Base-by-base conservation (phyloP, 2,329 filamentous ascomycete genomes). In the Ramularia endophylla region DNA sequence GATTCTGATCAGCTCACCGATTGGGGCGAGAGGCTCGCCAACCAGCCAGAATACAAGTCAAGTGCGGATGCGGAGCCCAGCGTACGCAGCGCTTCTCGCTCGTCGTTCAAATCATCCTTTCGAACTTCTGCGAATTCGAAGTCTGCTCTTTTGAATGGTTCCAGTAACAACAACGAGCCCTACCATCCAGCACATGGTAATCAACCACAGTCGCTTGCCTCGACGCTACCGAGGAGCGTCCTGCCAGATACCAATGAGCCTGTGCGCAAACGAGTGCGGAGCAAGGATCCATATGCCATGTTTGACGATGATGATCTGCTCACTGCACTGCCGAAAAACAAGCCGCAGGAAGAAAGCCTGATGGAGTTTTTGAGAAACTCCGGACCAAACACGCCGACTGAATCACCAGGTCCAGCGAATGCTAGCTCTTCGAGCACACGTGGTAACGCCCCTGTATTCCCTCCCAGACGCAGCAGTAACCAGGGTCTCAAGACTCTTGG, bases 241-340 rank as follows among this genome's bases (percentile, higher is more conserved):
- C 36, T 27, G 20, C 41, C 38, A 29, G 28, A n/a, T 29, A 8
- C 34, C 38, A 3, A 18, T 15, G 46, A 40, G 29, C 44, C 48
- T 5, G 28, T 37, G 8, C 78, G 85, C 40, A 94, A 85, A 57
- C 85, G 83, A 32, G 78, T 83, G 33, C 80, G 87, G 19, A 79
- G 88, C 38, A 85, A 78, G 42, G 92, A 98, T 56, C 92, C 90
- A 0, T 97, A 97, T 52, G 87, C 88, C 57, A 71, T 64, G 4
- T 63, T 65, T 5, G 62, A 67, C 27, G 78, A 84, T 40, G 81
- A 81, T 4, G 72, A 81, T 20, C 60, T 74, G 15, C 62, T 72
- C 16, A 68, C 65, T 6, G 66, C 65, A 11, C 65, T 74, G 40
- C 69, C 71, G 2, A 53, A 41, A 27, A 63, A 62, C 12, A 61